Evolutionary conservation across 176 grass and related monocot species (phyloP).

Genomic region (Oryza meyeriana): DNA sequence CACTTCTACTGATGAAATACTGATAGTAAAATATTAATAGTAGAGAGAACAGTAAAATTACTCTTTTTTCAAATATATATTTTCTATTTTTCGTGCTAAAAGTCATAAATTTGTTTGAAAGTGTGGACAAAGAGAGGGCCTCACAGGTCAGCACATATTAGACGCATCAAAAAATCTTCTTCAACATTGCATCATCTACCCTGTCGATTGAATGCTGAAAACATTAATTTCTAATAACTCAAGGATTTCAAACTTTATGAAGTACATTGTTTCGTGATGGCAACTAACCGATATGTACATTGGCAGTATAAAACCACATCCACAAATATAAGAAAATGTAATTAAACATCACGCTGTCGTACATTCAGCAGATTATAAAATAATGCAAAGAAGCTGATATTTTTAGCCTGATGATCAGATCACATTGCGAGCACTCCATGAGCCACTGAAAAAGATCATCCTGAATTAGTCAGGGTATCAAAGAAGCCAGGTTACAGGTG

Average conservation of each 20-base stretch:
- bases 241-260: not conserved
- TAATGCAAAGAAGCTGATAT: not conserved
- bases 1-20: too few relatives aligned
- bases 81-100: too few relatives aligned
- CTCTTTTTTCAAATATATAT: too few relatives aligned
- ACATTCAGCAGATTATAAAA: not conserved
- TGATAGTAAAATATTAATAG: too few relatives aligned
- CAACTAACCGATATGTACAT: not conserved
- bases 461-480: not conserved
- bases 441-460: not conserved
- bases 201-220: not conserved
- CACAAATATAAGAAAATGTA: not conserved
- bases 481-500: slow-evolving; percentile 1
- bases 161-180: not conserved
- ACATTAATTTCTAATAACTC: not conserved
- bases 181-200: not conserved
- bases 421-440: not conserved
- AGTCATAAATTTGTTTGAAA: not conserved
- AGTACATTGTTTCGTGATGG: slow-evolving; percentile 6
- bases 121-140: not conserved
- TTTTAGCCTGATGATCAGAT: slow-evolving; percentile 1
- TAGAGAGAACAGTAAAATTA: too few relatives aligned
- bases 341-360: not conserved
- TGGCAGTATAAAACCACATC: not conserved
- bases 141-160: not conserved